phyloP scores from a whole-genome alignment of 2,329 filamentous ascomycete species.

The Rhinocladiella similis region DNA sequence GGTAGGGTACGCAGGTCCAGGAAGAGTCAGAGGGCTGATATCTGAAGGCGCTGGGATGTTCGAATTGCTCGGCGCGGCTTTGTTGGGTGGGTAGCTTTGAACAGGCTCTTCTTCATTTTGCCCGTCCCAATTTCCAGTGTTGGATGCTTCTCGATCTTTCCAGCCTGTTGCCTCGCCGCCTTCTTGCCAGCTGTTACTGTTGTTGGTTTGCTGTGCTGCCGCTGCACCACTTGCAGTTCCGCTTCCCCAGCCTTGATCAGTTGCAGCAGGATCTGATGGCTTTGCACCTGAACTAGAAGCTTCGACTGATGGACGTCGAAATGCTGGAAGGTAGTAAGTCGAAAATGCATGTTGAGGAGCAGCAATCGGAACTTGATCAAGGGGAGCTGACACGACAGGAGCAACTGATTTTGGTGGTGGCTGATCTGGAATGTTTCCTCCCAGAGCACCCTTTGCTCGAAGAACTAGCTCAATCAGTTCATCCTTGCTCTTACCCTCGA shows the following conservation, averaged over 20 bases:
- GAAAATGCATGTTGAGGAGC: conserved; percentile 21
- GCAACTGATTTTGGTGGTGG: conserved; percentile 7
- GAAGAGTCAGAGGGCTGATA: too few species aligned
- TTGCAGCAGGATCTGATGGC: too few species aligned
- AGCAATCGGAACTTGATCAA: conserved; percentile 20
- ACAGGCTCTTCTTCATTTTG: neutral
- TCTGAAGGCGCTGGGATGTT: too few species aligned
- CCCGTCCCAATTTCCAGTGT: too few species aligned
- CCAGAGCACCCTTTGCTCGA: conserved; percentile 23
- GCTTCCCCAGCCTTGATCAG: neutral
- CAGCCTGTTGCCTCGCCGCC: neutral
- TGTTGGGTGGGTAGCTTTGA: neutral
- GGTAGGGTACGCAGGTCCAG: too few species aligned
- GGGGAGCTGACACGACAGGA: neutral
- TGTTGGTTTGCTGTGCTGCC: conserved; percentile 1
- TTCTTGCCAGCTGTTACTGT: conserved; percentile 6
- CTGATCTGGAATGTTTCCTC: conserved; percentile 21
- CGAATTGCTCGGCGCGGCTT: neutral
- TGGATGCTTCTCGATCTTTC: neutral
- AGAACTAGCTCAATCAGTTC: conserved; percentile 27
- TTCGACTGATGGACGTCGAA: conserved; percentile 2
- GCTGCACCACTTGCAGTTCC: neutral
- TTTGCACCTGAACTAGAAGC: too few species aligned
- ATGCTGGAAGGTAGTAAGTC: conserved; percentile 22
- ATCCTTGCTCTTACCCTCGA: conserved; percentile 24